Percentiles rank a stretch among this genome's conserved stretches.
phyloP scores from a whole-genome alignment of 2,329 filamentous ascomycete genomes.

The Sporothrix curviconia region DNA sequence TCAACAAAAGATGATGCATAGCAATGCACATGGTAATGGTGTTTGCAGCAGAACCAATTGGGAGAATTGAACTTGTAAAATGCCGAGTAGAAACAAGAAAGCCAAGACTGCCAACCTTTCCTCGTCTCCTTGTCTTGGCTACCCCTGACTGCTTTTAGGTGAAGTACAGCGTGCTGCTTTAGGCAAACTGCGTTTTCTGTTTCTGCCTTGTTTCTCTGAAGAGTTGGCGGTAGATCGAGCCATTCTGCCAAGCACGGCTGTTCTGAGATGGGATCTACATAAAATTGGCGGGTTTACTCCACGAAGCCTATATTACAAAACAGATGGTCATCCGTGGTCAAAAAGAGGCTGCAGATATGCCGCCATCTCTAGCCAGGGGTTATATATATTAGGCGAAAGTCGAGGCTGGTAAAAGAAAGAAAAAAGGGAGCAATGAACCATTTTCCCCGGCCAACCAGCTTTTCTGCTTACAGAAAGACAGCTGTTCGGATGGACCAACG shows the following conservation, averaged over 20 bases:
- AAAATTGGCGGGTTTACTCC: background rate
- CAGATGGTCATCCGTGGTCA: background rate
- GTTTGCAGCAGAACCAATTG: background rate
- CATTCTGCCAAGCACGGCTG: background rate
- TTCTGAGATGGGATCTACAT: background rate
- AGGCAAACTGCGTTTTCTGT: background rate
- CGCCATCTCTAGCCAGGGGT: background rate
- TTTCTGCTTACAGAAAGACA: background rate
- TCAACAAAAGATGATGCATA: background rate
- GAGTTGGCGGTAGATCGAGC: background rate
- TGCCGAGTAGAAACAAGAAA: background rate
- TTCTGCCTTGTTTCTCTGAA: background rate
- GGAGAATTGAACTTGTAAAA: conserved; percentile 1
- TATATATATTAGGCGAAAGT: background rate
- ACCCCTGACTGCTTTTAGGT: background rate
- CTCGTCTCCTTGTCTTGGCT: background rate
- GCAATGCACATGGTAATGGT: background rate
- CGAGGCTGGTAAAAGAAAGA: background rate
- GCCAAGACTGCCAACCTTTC: background rate
- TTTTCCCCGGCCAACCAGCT: background rate
- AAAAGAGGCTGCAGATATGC: background rate
- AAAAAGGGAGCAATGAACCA: background rate
- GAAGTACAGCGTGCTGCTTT: background rate
- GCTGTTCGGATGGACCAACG: background rate
- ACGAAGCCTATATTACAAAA: background rate